Evolutionary conservation across 1,139 yeast species (phyloP), one percentile per base, ranked within the genome.

Genomic region (Arxiozyma slooffiae): DNA sequence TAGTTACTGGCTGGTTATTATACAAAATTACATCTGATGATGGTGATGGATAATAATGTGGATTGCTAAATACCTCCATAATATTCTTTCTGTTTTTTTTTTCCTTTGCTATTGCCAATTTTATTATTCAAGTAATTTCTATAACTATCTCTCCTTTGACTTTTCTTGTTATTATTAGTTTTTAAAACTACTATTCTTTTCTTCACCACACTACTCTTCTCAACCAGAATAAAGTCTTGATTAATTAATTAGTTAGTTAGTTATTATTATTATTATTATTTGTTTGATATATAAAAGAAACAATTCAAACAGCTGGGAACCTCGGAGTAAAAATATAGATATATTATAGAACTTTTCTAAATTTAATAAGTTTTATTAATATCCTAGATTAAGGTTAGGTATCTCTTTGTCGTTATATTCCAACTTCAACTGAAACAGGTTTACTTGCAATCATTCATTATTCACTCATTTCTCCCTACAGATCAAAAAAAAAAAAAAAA

Each of bases 41-140:
- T n/a, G 68, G 67, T 17, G 54, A 50, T 7, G 69, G 69, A 53
- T 63, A 65, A 52, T 64, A 64, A 41, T 62, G 62, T 34, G 52
- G 55, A 23, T 51, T 51, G 48, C 64, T 57, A 44, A 60, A 64
- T 34, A 57, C 47, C 30, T 58, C 62, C 60, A 60, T 60, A 7
- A 14, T 22, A 4, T 17, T 41, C 17, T 36, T 30, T 30, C 7
- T 30, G 11, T 3, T 30, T 6, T n/a, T n/a, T n/a, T n/a, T n/a
- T n/a, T n/a, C n/a, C n/a, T n/a, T n/a, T n/a, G n/a, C n/a, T n/a
- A n/a, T n/a, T n/a, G n/a, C n/a, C n/a, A n/a, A 14, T 4, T 30
- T 30, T 30, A 11, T 30, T n/a, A 14, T 14, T 30, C 36, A 30
- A 30, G n/a, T 30, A 30, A 30, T 30, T 4, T 30, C 6, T 14